Percentiles rank a stretch among this genome's conserved stretches.
phyloP scores from a whole-genome alignment of 345 rosid species.

The Psidium guajava region DNA sequence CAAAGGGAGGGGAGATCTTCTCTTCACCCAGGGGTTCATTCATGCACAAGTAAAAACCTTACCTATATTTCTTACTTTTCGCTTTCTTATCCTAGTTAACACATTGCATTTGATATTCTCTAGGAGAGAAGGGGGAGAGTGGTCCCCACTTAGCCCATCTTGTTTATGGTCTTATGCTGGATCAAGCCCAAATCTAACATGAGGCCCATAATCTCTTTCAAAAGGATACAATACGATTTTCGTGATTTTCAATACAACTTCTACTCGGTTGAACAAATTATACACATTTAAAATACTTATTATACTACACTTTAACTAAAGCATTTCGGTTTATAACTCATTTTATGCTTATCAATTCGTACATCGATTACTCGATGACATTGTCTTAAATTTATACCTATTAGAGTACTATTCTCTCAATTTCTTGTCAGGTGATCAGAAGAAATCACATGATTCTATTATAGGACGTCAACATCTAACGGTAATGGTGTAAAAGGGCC shows the following conservation, averaged over 20 bases:
- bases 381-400: neutral
- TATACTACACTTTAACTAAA: neutral
- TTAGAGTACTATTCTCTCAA: neutral
- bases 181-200: neutral
- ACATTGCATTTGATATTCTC: too few relatives aligned
- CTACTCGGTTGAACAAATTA: neutral
- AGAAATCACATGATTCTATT: neutral
- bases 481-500: neutral
- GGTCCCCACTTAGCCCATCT: neutral
- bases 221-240: neutral
- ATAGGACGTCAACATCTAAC: neutral
- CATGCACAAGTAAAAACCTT: too few relatives aligned
- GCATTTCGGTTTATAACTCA: neutral
- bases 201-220: neutral
- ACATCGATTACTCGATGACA: neutral
- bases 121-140: too few relatives aligned
- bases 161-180: neutral
- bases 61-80: too few relatives aligned
- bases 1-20: too few relatives aligned
- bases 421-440: neutral
- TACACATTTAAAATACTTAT: neutral
- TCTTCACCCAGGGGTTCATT: too few relatives aligned
- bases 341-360: neutral
- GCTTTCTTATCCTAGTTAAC: too few relatives aligned
- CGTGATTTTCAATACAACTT: neutral